A percentile compares a stretch with the other conserved stretches of the same genome.
phyloP scores from a whole-genome alignment of 768 basidiomycete species.

The Suillus fuscotomentosus region DNA sequence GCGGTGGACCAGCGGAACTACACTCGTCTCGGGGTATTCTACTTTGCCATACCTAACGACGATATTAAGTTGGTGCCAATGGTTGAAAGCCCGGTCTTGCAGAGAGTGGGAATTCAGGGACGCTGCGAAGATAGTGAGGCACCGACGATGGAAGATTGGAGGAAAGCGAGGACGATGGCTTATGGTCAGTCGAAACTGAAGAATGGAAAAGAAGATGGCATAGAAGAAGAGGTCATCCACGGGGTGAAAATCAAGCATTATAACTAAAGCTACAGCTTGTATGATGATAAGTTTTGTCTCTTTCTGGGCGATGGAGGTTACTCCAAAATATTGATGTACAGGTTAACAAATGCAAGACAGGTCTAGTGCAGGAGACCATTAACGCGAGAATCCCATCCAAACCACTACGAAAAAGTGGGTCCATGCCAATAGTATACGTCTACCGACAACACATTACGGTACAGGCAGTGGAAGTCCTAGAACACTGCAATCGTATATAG shows the following conservation, averaged over 20 bases:
- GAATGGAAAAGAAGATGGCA: conserved; percentile 37
- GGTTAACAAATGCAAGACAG: not conserved
- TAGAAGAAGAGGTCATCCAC: conserved; percentile 55
- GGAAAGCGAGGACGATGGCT: conserved; percentile 46
- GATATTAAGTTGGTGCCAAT: conserved; percentile 45
- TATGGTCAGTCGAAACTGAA: conserved; percentile 50
- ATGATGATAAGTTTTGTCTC: not conserved
- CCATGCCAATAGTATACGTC: not conserved
- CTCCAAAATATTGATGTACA: not conserved
- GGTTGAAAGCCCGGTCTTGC: conserved; percentile 46
- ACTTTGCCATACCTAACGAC: conserved; percentile 55
- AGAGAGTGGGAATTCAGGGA: conserved; percentile 39
- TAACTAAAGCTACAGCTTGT: conserved; percentile 31
- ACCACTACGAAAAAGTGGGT: not conserved
- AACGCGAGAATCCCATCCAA: not conserved
- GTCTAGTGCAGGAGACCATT: not conserved
- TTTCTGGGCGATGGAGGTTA: not conserved
- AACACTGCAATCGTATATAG: not conserved
- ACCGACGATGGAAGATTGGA: conserved; percentile 53
- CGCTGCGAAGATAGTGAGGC: conserved; percentile 38
- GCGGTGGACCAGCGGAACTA: conserved; percentile 49
- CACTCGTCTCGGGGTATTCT: conserved; percentile 56
- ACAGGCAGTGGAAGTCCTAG: not conserved
- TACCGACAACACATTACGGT: not conserved
- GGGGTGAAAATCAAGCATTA: conserved; percentile 58